These are phyloP conservation scores for Porcisia hertigi DNA, from an alignment of 208 protist species.

Conservation along the genomic window DNA sequence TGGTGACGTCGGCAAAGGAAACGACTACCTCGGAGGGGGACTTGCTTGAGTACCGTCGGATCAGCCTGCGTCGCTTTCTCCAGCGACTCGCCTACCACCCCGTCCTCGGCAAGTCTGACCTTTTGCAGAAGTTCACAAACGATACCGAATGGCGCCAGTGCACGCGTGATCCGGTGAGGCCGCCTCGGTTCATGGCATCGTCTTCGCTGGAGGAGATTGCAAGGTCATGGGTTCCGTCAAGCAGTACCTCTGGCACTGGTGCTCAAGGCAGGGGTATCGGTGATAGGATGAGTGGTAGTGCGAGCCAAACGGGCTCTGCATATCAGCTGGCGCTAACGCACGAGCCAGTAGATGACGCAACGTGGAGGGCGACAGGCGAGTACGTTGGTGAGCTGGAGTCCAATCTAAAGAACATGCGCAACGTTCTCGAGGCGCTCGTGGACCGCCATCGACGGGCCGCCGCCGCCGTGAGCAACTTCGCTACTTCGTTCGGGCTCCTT, in stretches of 20 bases:
- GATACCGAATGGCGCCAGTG: slow-evolving; percentile 73
- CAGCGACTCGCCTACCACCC: slow-evolving; percentile 76
- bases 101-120: slow-evolving; percentile 43
- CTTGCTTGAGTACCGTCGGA: slow-evolving; percentile 79
- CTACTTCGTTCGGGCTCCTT: slow-evolving; percentile 30
- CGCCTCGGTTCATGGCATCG: slow-evolving; percentile 33
- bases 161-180: slow-evolving; percentile 41
- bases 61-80: slow-evolving; percentile 77
- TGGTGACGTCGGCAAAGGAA: slow-evolving; percentile 24
- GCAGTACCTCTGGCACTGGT: neutral
- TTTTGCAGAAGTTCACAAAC: slow-evolving; percentile 80
- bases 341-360: slow-evolving; percentile 30
- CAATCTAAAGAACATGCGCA: slow-evolving; percentile 32
- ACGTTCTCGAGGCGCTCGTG: slow-evolving; percentile 30
- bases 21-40: slow-evolving; percentile 28
- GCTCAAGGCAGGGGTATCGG: neutral
- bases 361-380: slow-evolving; percentile 27
- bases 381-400: slow-evolving; percentile 34
- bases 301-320: slow-evolving; percentile 23
- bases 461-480: slow-evolving; percentile 32
- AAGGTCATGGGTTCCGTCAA: slow-evolving; percentile 18
- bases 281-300: neutral
- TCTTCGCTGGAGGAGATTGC: slow-evolving; percentile 36
- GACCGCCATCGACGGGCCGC: slow-evolving; percentile 27
- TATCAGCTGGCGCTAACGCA: slow-evolving; percentile 30